Conservation (phyloP, 176 grass and related monocot species). For the Bromus sterilis region DNA sequence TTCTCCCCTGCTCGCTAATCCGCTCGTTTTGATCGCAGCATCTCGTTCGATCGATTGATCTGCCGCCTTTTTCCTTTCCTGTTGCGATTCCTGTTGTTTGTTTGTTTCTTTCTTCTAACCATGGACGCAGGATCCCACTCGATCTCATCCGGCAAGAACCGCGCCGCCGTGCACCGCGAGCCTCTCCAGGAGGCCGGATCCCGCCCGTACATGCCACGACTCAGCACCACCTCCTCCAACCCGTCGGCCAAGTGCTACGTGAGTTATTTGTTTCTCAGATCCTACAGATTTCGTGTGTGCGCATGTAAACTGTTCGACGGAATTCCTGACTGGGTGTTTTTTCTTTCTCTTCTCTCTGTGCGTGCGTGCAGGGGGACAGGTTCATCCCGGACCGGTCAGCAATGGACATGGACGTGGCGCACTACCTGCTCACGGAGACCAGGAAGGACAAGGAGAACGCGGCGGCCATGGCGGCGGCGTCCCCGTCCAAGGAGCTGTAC, state of each 20-base stretch:
- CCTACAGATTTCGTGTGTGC: background rate
- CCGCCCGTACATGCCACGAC: no score
- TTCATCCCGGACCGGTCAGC: constrained; percentile 60
- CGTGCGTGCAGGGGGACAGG: constrained; percentile 41
- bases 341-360: background rate
- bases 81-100: background rate
- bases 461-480: background rate
- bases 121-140: background rate
- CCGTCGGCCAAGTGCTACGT: constrained; percentile 22
- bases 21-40: background rate
- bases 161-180: no score
- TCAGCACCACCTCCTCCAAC: background rate
- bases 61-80: background rate
- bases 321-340: background rate
- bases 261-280: background rate
- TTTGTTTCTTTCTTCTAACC: background rate
- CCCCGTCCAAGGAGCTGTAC: constrained; percentile 50
- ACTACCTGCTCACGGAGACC: constrained; percentile 50
- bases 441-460: constrained; percentile 53
- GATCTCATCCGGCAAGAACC: no score
- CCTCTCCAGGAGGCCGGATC: no score
- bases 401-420: constrained; percentile 63
- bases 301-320: background rate
- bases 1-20: background rate
- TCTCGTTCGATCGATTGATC: background rate